Conservation (phyloP, 805 yeast genomes). For the Yueomyces sp. region DNA sequence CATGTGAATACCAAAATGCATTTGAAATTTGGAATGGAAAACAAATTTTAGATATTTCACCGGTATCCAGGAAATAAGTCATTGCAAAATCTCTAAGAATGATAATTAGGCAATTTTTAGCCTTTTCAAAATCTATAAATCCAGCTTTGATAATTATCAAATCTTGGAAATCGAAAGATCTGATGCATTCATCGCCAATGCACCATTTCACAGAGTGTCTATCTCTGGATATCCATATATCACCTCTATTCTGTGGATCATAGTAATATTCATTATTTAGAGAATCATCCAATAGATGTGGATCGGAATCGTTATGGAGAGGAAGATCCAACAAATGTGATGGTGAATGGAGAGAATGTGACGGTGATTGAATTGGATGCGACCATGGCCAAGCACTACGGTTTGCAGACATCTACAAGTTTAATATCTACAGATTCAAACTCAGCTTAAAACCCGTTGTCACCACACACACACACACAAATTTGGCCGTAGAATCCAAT, state of each 20-base stretch:
- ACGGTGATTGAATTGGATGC: neutral
- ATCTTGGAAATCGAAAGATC: constrained; percentile 31
- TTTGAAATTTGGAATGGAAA: constrained; percentile 54
- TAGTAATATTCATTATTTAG: neutral
- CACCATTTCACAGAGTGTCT: constrained; percentile 26
- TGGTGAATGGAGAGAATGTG: neutral
- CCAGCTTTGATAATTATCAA: constrained; percentile 42
- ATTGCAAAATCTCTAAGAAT: constrained; percentile 47
- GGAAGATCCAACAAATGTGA: neutral
- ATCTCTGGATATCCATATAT: constrained; percentile 24
- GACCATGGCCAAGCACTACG: no score
- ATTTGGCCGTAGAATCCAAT: no score
- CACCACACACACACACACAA: no score
- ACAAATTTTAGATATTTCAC: constrained; percentile 44
- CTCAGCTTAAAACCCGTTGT: no score
- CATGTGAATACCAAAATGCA: constrained; percentile 55
- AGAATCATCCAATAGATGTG: neutral
- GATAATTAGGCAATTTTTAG: constrained; percentile 37
- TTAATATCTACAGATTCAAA: no score
- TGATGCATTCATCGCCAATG: constrained; percentile 14
- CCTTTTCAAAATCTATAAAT: constrained; percentile 37
- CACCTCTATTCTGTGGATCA: constrained; percentile 6
- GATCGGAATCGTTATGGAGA: neutral
- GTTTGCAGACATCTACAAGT: no score
- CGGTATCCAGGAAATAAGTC: constrained; percentile 41